Base-by-base conservation (phyloP, 2,329 filamentous ascomycete species). In the Fusarium sp. region DNA sequence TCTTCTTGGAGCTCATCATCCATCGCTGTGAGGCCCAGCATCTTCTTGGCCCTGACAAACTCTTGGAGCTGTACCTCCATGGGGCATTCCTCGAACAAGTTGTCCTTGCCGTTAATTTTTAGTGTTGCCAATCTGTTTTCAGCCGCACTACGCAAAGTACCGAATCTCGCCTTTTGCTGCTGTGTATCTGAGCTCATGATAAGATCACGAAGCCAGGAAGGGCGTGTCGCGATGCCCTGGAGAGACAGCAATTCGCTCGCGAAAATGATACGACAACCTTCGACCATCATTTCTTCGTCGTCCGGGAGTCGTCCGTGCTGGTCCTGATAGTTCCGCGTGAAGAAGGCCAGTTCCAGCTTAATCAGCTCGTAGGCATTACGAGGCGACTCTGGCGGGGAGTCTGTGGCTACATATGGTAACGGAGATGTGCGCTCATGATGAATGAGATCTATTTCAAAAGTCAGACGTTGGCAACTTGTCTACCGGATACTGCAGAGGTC, bases 321-420 rank as follows among this genome's bases (percentile, higher is more conserved):
- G 17, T 83, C 77, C 14, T 71, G 72, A 45, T 78, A 75, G 55
- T 81, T 80, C 42, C 76, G 68, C 29, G 79, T 74, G 74, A 81
- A 88, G 69, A 82, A 80, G 33, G 80, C 77, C 58, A 88, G 69
- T 66, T 87, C 84, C 49, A 80, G 72, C 66, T 87, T 87, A 66
- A 88, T 76, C 23, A 87, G 75, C 63, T 88, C 85, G 70, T 86
- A 88, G n/a, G 84, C 82, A 62, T 83, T 85, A 15, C 80, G 78
- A 2, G 83, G 81, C 9, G 80, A 78, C 55, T 80, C 77, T 1
- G 77, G 73, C 4, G 79, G 72, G 27, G 75, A 74, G 10, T 75
- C 73, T 57, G 77, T 78, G 33, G 83, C 82, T 68, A 77, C 75
- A 69, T 78, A 87, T 21, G 85, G 85, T 39, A 82, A 72, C 9